These are phyloP conservation scores for Persicaria maculosa DNA, from an alignment of 148 eudicot genomes.

Conservation along the genomic window DNA sequence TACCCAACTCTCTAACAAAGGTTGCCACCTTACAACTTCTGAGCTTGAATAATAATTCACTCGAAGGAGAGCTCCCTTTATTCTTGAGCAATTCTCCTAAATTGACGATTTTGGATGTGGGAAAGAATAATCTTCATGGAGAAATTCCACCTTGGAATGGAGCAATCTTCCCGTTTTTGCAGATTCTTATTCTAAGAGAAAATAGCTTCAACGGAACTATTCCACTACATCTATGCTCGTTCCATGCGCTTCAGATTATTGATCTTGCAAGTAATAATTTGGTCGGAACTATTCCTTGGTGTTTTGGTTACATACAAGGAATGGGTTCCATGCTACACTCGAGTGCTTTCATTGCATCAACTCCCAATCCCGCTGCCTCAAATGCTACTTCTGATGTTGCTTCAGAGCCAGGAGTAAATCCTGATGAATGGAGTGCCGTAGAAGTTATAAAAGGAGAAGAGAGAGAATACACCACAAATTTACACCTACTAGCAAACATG, in stretches of 20 bases:
- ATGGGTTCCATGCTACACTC: too few relatives aligned
- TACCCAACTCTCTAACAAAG: slow-evolving; percentile 22
- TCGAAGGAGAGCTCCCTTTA: slow-evolving; percentile 18
- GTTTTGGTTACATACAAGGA: not conserved
- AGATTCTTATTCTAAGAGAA: slow-evolving; percentile 1
- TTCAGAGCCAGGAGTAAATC: not conserved
- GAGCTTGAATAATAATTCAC: slow-evolving; percentile 22
- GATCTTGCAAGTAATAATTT: slow-evolving; percentile 30
- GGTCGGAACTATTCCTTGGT: slow-evolving; percentile 13
- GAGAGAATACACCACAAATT: slow-evolving; percentile 4
- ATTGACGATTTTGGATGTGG: slow-evolving; percentile 22
- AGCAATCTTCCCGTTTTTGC: not conserved
- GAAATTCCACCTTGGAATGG: slow-evolving; percentile 20
- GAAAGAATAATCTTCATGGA: slow-evolving; percentile 29
- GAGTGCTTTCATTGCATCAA: too few relatives aligned
- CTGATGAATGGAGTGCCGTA: not conserved
- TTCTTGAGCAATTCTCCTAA: not conserved
- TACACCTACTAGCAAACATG: slow-evolving; percentile 11
- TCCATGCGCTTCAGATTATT: not conserved
- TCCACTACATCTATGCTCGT: slow-evolving; percentile 8
- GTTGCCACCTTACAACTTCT: not conserved
- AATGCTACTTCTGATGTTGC: not conserved
- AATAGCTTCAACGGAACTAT: slow-evolving; percentile 23
- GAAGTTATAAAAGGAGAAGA: slow-evolving; percentile 17
- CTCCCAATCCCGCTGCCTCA: too few relatives aligned